phyloP scores from a whole-genome alignment of 1,284 basidiomycete species.

The Ustilago lituana region DNA sequence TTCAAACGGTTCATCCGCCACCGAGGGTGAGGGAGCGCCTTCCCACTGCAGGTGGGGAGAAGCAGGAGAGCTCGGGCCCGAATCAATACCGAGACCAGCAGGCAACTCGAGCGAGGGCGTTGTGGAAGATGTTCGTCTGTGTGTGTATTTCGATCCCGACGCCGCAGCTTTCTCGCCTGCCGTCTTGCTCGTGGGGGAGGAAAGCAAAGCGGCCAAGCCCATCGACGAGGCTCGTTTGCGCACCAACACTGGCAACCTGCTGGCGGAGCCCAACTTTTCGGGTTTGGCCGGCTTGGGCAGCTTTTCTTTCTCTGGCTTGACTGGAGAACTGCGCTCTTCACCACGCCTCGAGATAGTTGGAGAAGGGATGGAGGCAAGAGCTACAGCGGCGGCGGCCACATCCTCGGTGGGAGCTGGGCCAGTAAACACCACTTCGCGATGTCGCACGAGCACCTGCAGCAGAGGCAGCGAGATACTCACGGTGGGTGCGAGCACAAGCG shows the following conservation, averaged over 20 bases:
- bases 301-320: too few relatives aligned
- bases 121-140: not conserved
- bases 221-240: slow-evolving; percentile 27
- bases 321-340: too few relatives aligned
- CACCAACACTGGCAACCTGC: slow-evolving; percentile 30
- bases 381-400: slow-evolving; percentile 10
- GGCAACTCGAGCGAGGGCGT: slow-evolving; percentile 17
- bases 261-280: slow-evolving; percentile 14
- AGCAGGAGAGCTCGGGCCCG: not conserved
- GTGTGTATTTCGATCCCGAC: not conserved
- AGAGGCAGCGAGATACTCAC: slow-evolving; percentile 52
- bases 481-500: slow-evolving; percentile 63
- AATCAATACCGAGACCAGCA: not conserved
- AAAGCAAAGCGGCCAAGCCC: slow-evolving; percentile 12
- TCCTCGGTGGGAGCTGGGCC: slow-evolving; percentile 22
- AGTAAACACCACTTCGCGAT: slow-evolving; percentile 39
- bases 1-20: slow-evolving; percentile 12
- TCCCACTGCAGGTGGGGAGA: not conserved
- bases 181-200: not conserved
- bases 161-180: not conserved
- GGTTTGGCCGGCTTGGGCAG: slow-evolving; percentile 30
- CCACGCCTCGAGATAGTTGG: too few relatives aligned
- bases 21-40: not conserved
- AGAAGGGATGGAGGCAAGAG: too few relatives aligned
- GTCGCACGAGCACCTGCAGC: slow-evolving; percentile 54